Conservation (phyloP, 1,139 yeast genomes). For the Hyphopichia buzzinii region DNA sequence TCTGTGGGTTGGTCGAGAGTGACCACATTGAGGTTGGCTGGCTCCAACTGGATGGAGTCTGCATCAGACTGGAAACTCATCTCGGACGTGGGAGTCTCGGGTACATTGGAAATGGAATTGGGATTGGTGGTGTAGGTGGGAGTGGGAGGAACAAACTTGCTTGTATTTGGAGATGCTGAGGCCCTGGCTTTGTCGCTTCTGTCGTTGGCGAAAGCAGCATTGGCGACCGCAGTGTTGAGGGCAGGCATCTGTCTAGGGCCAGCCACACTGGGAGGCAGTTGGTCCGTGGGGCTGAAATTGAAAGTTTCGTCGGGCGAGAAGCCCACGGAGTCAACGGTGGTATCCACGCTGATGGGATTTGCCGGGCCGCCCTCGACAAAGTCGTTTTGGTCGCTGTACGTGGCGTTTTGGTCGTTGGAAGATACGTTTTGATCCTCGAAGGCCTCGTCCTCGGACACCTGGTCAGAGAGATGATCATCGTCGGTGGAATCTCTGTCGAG, state of each 20-base stretch:
- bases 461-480: constrained; percentile 13
- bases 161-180: constrained; percentile 2
- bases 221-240: not conserved
- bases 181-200: not conserved
- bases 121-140: constrained; percentile 20
- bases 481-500: constrained; percentile 21
- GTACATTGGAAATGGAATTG: constrained; percentile 7
- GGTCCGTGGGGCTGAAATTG: constrained; percentile 2
- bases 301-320: constrained; percentile 4
- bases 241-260: not conserved
- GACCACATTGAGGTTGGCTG: constrained; percentile 25
- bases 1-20: not conserved
- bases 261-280: not conserved
- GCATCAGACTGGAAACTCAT: constrained; percentile 35
- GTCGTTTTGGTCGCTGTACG: too few relatives aligned
- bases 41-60: constrained; percentile 39
- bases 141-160: constrained; percentile 30
- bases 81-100: constrained; percentile 35
- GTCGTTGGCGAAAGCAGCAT: not conserved
- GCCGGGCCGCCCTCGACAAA: not conserved
- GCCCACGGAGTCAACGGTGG: not conserved
- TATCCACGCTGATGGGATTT: constrained; percentile 2
- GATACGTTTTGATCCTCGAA: not conserved
- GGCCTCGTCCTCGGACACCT: not conserved
- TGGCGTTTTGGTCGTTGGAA: too few relatives aligned